Percentiles rank a stretch among this genome's conserved stretches.
Conservation (phyloP, 768 basidiomycete genomes). For the Mycena polygramma region DNA sequence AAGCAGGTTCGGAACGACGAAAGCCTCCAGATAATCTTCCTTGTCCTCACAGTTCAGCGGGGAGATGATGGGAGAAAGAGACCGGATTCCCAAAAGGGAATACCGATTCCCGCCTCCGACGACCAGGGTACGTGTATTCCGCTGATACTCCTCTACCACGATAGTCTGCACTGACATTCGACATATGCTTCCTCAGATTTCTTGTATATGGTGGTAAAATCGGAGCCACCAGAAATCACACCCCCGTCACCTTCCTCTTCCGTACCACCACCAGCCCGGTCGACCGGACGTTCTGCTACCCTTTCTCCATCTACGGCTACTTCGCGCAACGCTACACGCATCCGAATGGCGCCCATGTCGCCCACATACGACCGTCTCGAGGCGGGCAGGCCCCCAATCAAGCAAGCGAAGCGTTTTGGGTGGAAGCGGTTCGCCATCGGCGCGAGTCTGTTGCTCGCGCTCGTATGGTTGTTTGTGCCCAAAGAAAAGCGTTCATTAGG, state of each 20-base stretch:
- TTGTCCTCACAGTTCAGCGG: no score
- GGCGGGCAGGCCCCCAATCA: slow-evolving; percentile 66
- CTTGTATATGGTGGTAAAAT: no score
- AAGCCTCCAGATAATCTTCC: no score
- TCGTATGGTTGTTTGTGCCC: slow-evolving; percentile 80
- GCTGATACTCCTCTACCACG: no score
- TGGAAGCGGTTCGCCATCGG: slow-evolving; percentile 82
- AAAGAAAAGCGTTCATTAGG: slow-evolving; percentile 39
- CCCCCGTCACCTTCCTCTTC: slow-evolving; percentile 24
- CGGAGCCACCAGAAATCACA: background rate
- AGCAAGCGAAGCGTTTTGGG: slow-evolving; percentile 49
- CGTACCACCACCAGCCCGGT: slow-evolving; percentile 21
- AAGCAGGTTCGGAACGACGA: no score
- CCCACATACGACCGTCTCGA: slow-evolving; percentile 74
- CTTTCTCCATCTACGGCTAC: slow-evolving; percentile 4
- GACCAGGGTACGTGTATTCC: no score
- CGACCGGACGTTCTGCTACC: slow-evolving; percentile 25
- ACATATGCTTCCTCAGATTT: no score
- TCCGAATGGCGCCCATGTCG: slow-evolving; percentile 42
- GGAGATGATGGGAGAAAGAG: no score
- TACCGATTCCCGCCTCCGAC: no score
- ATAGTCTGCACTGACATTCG: no score
- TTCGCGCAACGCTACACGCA: slow-evolving; percentile 8
- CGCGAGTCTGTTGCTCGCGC: slow-evolving; percentile 64
- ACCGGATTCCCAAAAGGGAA: no score